Conservation (phyloP, 129 eudicot species). For the Dittrichia graveolens region DNA sequence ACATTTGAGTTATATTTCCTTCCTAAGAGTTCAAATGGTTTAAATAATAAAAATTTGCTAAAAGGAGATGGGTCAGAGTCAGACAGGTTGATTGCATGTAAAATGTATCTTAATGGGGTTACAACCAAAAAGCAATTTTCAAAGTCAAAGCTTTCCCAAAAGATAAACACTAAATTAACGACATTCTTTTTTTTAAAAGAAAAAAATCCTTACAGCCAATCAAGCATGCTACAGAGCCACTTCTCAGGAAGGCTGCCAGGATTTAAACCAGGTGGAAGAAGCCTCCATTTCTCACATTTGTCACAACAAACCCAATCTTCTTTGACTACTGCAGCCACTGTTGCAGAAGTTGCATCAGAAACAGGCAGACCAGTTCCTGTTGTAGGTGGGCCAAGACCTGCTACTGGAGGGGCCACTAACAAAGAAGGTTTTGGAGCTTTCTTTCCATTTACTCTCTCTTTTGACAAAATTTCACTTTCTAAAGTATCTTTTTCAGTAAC, state of each 20-base stretch:
- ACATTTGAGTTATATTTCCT: not conserved
- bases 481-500: slow-evolving; percentile 42
- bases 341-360: slow-evolving; percentile 54
- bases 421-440: slow-evolving; percentile 43
- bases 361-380: slow-evolving; percentile 42
- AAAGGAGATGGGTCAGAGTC: not conserved
- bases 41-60: not conserved
- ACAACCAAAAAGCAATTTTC: not conserved
- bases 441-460: slow-evolving; percentile 43
- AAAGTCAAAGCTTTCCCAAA: not conserved
- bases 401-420: slow-evolving; percentile 35
- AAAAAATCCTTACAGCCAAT: slow-evolving; percentile 82
- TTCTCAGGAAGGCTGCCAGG: slow-evolving; percentile 76
- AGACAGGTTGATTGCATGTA: not conserved
- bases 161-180: not conserved
- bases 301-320: slow-evolving; percentile 96
- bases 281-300: slow-evolving; percentile 87
- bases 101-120: not conserved
- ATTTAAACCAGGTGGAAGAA: slow-evolving; percentile 79
- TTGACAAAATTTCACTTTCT: slow-evolving; percentile 35
- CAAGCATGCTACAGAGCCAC: slow-evolving; percentile 89
- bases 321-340: slow-evolving; percentile 47
- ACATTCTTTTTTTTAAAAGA: not conserved
- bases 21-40: not conserved
- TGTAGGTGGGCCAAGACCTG: slow-evolving; percentile 38